Evolutionary conservation across 805 yeast genomes (phyloP).

Genomic region (Cyberlindnera japonica): DNA sequence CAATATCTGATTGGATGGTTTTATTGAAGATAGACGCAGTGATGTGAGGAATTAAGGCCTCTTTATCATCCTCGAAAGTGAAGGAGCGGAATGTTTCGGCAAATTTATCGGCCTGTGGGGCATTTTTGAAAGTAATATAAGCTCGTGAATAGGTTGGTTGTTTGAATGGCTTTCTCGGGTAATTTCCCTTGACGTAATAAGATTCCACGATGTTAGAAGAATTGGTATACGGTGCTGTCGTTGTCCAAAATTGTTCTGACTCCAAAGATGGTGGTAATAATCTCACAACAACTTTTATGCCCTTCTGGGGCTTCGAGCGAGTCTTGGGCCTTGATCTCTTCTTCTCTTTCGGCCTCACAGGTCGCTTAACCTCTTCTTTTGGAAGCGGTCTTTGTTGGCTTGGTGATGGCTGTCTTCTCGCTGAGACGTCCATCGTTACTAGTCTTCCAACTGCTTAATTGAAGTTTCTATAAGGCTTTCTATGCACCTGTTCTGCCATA

Average conservation of each 20-base stretch:
- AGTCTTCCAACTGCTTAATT: not conserved
- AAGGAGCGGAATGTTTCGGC: constrained; percentile 22
- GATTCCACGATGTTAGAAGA: constrained; percentile 14
- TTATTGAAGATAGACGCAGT: constrained; percentile 33
- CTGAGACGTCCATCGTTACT: constrained; percentile 12
- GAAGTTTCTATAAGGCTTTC: not conserved
- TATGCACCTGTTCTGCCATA: no score
- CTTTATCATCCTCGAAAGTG: constrained; percentile 24
- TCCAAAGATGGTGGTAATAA: constrained; percentile 40
- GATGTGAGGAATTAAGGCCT: constrained; percentile 33
- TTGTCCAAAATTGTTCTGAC: constrained; percentile 29
- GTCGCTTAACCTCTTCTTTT: no score
- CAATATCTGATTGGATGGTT: constrained; percentile 25
- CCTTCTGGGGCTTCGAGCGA: constrained; percentile 2
- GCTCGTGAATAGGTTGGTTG: constrained; percentile 39
- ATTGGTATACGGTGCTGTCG: constrained; percentile 17
- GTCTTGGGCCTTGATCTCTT: not conserved
- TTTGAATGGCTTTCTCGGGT: constrained; percentile 37
- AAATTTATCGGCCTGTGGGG: constrained; percentile 28
- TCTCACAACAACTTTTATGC: constrained; percentile 34
- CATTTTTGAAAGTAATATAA: constrained; percentile 35
- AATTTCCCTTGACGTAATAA: constrained; percentile 42
- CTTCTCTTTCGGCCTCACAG: not conserved
- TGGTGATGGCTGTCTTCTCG: constrained; percentile 14
- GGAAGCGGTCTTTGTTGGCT: no score